Base-by-base conservation (phyloP, 345 rosid species). In the Toxicodendron radicans region DNA sequence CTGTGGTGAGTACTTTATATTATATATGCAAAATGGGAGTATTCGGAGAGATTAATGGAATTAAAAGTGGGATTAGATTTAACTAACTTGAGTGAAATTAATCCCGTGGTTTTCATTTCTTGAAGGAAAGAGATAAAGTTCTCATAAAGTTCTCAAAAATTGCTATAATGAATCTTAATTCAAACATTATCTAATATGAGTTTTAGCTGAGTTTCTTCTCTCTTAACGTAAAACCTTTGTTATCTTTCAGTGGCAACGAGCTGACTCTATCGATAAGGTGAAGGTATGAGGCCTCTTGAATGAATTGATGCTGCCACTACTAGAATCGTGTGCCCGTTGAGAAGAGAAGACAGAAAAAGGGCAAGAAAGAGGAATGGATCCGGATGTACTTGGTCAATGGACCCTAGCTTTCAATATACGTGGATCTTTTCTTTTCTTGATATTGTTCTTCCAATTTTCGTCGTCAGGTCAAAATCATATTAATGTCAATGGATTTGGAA, bases 281-380 rank as follows among this genome's bases (percentile, higher is more conserved):
- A 6, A 45, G 2, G 58, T 0, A 33, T 21, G 53, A 7, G 1
- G 77, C 71, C 65, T 74, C 66, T 63, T 20, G 11, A 60, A 54
- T 35, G 52, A 38, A 18, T 52, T 8, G 63, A 23, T 5, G 46
- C 61, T 52, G 61, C 30, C 59, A 35, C 2, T 20, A 38, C 10
- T 10, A 35, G 71, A 76, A 70, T 70, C 70, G 3, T 64, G 59
- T 70, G 67, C 65, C 32, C 23, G 53, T 20, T 0, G 20, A n/a
- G 7, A 53, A 5, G 18, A 0, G 30, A 27, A 10, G 17, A 32
- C 30, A 32, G 43, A 30, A 23, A 18, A 30, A 3, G 21, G 0
- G 59, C 5, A 35, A 23, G 23, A 51, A 23, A 51, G 1, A 51
- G 27, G 16, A 24, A 38, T 38, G 43, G 43, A 38, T 38, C n/a